phyloP scores from a whole-genome alignment of 306 rosid genomes.

The Quercus berberidifolia region DNA sequence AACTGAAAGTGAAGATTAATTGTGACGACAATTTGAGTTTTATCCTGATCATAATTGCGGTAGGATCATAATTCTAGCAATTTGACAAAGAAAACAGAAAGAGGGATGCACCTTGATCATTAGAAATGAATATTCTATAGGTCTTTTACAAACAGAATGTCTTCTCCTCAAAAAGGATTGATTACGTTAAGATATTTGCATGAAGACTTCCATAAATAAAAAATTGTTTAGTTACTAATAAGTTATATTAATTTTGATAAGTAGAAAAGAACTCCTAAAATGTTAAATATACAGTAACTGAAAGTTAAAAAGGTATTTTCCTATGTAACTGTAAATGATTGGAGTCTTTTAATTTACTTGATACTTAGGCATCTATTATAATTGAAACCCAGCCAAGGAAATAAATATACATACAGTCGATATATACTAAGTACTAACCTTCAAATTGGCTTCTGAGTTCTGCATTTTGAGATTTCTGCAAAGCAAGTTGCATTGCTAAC shows the following conservation, averaged over 20 bases:
- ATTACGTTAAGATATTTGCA: not conserved
- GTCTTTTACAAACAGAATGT: no score
- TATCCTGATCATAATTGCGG: no score
- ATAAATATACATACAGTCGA: not conserved
- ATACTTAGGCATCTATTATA: not conserved
- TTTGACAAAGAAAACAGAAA: no score
- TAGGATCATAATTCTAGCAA: no score
- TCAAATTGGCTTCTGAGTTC: conserved; percentile 79
- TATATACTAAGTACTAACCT: conserved; percentile 53
- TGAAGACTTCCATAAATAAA: not conserved
- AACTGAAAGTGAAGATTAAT: no score
- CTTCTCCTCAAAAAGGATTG: not conserved
- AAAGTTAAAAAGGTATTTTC: not conserved
- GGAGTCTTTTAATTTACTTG: not conserved
- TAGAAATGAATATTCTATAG: no score
- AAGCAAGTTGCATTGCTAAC: conserved; percentile 69
- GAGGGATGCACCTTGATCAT: no score
- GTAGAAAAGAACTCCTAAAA: not conserved
- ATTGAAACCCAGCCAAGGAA: not conserved
- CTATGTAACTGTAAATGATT: not conserved
- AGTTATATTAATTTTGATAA: not conserved
- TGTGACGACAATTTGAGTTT: no score
- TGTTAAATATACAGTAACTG: no score
- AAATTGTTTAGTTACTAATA: not conserved
- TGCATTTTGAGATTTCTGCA: conserved; percentile 78